Base-by-base conservation (phyloP, 2,329 filamentous ascomycete genomes). In the Pyrenophora tritici-repentis region DNA sequence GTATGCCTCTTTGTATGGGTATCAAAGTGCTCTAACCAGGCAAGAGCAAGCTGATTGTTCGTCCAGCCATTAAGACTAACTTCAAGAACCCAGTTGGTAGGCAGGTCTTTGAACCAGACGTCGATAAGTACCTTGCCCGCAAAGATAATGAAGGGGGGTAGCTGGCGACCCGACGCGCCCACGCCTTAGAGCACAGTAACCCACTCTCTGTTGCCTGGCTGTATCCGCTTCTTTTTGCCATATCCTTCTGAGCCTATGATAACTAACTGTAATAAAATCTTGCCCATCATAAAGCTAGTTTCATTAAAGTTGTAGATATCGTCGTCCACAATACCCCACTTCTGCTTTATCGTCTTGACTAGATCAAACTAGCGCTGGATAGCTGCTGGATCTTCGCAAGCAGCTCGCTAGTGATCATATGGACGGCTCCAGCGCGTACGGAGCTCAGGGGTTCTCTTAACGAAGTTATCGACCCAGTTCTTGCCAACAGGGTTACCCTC, bases 181-280 rank as follows among this genome's bases (percentile, higher is more conserved):
- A 66, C 49, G 41, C 46, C 50, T 43, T 56, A 32, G 40, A 68
- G 60, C 16, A 53, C 50, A n/a, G 56, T 69, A 53, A 53, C 51
- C 49, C 18, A 72, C 65, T 70, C 59, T 13, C 58, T 53, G 57
- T 69, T 62, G 10, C 68, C 50, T 53, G 58, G 62, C 56, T 68
- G 47, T 12, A 60, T 34, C 44, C 42, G 39, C 50, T 62, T 68
- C 36, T 33, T 58, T 37, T 52, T 53, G 34, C 49, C 31, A 47
- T 35, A 37, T 37, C 57, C 53, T 36, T 70, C 54, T 37, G 56
- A 45, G 31, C 53, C 43, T 53, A 57, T 70, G 39, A 73, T 48
- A 36, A 73, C 61, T 38, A 67, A n/a, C n/a, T n/a, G n/a, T n/a
- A n/a, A n/a, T n/a, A n/a, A n/a, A n/a, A n/a, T n/a, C n/a, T n/a